Base-by-base conservation (phyloP, 169 alveolate genomes). In the Plasmodium cynomolgi region DNA sequence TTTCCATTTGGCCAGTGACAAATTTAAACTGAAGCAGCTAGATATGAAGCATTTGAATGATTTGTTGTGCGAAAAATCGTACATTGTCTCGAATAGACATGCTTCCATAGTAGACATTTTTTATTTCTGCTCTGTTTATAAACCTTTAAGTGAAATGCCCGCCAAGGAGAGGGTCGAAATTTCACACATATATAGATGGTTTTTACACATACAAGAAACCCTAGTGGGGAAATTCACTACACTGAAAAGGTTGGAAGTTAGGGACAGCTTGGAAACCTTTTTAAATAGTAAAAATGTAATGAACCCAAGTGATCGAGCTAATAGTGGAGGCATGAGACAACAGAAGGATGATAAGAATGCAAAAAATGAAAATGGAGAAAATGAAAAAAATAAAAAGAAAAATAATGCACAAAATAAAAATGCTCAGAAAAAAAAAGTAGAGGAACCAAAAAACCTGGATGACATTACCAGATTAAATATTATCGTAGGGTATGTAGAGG, bases 401-500 rank as follows among this genome's bases (percentile, higher is more conserved):
- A 93, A 96, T 77, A 54, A 13, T 1, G 79, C 81, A 15, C 90
- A 94, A 71, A 86, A 58, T 15, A 86, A 91, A 26, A 93, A 58
- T 71, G 79, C 39, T 26, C 84, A 41, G 58, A 50, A 44, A 39
- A 86, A 86, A 77, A 79, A 86, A 20, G 86, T 20, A 41, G 86
- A 86, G 72, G 97, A 95, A 11, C 81, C 95, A 20, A 90, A 95
- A 31, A 96, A 94, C 29, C 79, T 95, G 39, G 96, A 94, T 41
- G 97, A 96, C 84, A 96, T 96, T 29, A 85, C 96, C 41, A 81
- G 97, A 11, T 86, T 92, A 86, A 71, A 96, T 81, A 92, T 96
- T 26, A 56, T 83, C 54, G 97, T 96, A 26, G 97, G 97, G 7
- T 91, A 84, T 79, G 95, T 96, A 6, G 93, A 79, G 86, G 85